Evolutionary conservation across 108 stramenopile genomes (phyloP), one percentile per base, ranked within the genome.

Genomic region (Bacterosira constricta): DNA sequence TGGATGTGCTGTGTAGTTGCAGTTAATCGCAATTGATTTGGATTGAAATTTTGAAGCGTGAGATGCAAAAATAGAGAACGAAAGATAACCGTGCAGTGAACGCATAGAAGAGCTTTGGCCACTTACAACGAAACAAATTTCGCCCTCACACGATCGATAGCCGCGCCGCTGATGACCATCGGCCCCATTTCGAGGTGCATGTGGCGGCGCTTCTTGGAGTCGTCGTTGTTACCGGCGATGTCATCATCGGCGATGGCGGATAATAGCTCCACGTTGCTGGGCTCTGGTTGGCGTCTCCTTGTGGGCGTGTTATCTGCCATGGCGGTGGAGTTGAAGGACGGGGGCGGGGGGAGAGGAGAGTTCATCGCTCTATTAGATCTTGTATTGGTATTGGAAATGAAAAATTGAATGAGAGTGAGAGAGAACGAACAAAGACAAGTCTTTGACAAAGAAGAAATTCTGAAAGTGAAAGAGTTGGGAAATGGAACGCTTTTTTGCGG

Each of bases 141-240:
- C 25, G 78, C 69, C 47, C 64, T 71, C 51, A 71, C 58, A 38
- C 78, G 69, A 60, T 79, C 78, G 25, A 79, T 53, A 3, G 78
- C 70, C 8, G 78, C 78, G 4, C 78, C 78, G 46, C 69, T 70
- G 12, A 79, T 66, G 35, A 64, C 63, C 21, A 79, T 21, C 18
- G 78, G 78, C 1, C 78, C 78, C 17, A 79, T 8, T 42, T 71
- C 64, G 6, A 79, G 34, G 55, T 79, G 70, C 6, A 79, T 51
- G 36, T 54, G 49, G 23, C 78, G 69, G 8, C 78, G 35, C 21
- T 32, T 69, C 32, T 69, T 69, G 1, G 55, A 57, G 38, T 69
- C 56, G 35, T 69, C 67, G 54, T 25, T 65, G 30, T 30, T 34
- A n/a, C n/a, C n/a, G 10, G 53, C 31, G 53, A 26, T 54, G 32